phyloP scores from a whole-genome alignment of 2,329 filamentous ascomycete genomes.

The Aspergillus pseudoviridinutans region DNA sequence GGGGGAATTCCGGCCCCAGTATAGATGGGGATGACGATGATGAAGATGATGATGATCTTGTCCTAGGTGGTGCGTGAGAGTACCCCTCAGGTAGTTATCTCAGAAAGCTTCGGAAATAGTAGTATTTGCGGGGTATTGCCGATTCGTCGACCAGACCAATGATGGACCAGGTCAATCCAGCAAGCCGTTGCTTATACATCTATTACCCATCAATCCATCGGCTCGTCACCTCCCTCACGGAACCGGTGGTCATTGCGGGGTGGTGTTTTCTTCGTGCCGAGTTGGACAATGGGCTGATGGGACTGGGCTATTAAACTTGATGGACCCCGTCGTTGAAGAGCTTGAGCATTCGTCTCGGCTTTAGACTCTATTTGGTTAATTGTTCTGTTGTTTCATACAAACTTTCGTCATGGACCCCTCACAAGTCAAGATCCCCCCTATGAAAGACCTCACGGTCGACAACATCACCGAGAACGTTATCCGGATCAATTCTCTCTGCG shows the following conservation, averaged over 20 bases:
- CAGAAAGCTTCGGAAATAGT: not conserved
- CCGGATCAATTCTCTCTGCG: slow-evolving; percentile 68
- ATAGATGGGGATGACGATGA: not conserved
- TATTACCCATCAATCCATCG: not conserved
- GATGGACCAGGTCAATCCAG: not conserved
- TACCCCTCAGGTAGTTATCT: no score
- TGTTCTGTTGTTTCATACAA: no score
- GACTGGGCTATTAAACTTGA: not conserved
- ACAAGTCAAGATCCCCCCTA: slow-evolving; percentile 38
- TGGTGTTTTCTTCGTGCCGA: not conserved
- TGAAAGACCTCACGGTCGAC: slow-evolving; percentile 71
- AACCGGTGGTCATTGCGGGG: not conserved
- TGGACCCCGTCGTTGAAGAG: not conserved
- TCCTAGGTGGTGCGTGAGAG: no score
- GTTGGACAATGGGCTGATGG: not conserved
- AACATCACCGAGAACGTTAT: slow-evolving; percentile 77
- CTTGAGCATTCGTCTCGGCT: not conserved
- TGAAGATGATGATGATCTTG: no score
- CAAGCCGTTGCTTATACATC: not conserved
- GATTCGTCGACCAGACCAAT: not conserved
- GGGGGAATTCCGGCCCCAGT: not conserved
- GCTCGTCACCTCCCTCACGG: not conserved
- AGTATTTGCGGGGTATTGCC: not conserved
- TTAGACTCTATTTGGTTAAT: not conserved
- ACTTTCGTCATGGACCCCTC: slow-evolving; percentile 38